Percentiles rank a stretch among this genome's conserved stretches.
These are phyloP conservation scores for Betula pendula DNA, from an alignment of 306 rosid species.

Conservation along the genomic window DNA sequence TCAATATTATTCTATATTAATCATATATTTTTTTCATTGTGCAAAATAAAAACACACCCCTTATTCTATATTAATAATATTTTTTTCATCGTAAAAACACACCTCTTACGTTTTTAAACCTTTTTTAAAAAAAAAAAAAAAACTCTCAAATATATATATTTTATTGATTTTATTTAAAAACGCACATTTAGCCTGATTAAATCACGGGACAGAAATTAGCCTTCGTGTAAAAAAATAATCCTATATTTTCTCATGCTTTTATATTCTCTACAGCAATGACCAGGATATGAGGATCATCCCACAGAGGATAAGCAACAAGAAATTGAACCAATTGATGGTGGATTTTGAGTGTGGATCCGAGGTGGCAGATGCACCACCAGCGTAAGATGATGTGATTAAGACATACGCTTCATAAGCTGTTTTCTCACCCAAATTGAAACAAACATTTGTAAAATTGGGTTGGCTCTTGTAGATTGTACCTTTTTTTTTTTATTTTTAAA, in stretches of 20 bases:
- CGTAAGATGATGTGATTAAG: not conserved
- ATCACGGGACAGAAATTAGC: too few species aligned
- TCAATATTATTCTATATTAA: not conserved
- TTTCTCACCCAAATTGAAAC: not conserved
- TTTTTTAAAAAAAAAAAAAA: too few species aligned
- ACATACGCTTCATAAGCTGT: not conserved
- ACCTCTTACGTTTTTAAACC: too few species aligned
- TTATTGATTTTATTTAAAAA: too few species aligned
- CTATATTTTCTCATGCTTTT: too few species aligned
- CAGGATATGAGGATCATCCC: slow-evolving; percentile 45
- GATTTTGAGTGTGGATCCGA: slow-evolving; percentile 41
- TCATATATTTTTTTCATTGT: too few species aligned
- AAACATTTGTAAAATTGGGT: not conserved
- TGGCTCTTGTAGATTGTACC: not conserved
- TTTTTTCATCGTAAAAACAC: too few species aligned
- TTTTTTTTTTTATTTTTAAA: not conserved
- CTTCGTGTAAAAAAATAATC: too few species aligned
- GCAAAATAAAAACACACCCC: too few species aligned
- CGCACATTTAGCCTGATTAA: too few species aligned
- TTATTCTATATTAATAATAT: too few species aligned
- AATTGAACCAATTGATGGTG: slow-evolving; percentile 78
- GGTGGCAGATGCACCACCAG: slow-evolving; percentile 12
- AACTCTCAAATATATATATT: too few species aligned
- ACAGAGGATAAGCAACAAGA: slow-evolving; percentile 81
- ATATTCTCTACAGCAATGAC: slow-evolving; percentile 44